These are phyloP conservation scores for Vickermania spadyakhi DNA, from an alignment of 208 protist species.

Conservation along the genomic window DNA sequence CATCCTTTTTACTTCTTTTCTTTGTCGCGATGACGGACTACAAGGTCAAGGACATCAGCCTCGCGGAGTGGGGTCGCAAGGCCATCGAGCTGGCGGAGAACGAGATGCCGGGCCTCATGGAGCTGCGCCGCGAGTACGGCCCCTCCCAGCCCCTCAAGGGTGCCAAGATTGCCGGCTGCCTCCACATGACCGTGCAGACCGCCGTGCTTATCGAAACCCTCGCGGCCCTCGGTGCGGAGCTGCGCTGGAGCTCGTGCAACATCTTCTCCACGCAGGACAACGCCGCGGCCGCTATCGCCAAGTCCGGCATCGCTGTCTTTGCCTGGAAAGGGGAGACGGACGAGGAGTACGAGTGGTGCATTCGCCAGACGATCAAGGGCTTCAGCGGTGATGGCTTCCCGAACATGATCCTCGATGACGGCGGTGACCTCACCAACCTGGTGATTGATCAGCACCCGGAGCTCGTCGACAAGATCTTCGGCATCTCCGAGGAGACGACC, in stretches of 20 bases:
- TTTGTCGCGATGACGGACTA: slow-evolving; percentile 76
- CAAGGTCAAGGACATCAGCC: slow-evolving; percentile 95
- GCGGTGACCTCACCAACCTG: slow-evolving; percentile 98
- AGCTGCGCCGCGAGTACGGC: slow-evolving; percentile 88
- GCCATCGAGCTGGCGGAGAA: slow-evolving; percentile 97
- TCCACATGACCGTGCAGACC: slow-evolving; percentile 99
- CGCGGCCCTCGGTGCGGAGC: slow-evolving; percentile 94
- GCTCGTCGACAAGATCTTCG: slow-evolving; percentile 91
- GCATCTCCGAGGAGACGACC: slow-evolving; percentile 99
- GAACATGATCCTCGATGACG: slow-evolving; percentile 99
- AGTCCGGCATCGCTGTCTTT: slow-evolving; percentile 95
- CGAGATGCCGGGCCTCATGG: slow-evolving; percentile 99
- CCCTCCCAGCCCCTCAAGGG: slow-evolving; percentile 92
- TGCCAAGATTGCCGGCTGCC: slow-evolving; percentile 96
- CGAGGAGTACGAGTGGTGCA: slow-evolving; percentile 99
- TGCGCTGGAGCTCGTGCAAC: slow-evolving; percentile 98
- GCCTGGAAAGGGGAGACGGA: slow-evolving; percentile 99
- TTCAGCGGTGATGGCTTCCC: slow-evolving; percentile 84
- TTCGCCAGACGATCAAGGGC: slow-evolving; percentile 89
- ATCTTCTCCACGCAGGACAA: slow-evolving; percentile 99
- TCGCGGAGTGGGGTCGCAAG: slow-evolving; percentile 97
- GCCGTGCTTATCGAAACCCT: slow-evolving; percentile 99
- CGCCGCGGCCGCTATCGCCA: slow-evolving; percentile 81
- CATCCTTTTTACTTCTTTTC: slow-evolving; percentile 1
- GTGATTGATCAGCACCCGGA: slow-evolving; percentile 92